Evolutionary conservation across 305 asterid species (phyloP).

Genomic region (Vinca major): DNA sequence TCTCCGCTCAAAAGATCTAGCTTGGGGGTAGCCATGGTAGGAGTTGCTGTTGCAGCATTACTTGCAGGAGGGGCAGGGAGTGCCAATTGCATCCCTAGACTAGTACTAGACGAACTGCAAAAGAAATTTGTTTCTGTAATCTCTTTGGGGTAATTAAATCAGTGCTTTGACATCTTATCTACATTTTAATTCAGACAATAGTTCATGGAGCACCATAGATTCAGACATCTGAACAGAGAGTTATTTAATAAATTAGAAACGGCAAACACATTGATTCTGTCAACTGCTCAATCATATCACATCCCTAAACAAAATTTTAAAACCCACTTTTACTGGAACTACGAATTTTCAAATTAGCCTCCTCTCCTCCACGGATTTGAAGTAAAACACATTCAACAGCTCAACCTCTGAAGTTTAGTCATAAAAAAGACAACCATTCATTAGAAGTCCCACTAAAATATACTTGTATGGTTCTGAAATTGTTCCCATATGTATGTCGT

Average conservation of each 20-base stretch:
- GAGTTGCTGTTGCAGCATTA: constrained; percentile 43
- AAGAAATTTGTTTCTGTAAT: not conserved
- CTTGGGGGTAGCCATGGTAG: constrained; percentile 43
- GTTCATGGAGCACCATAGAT: not conserved
- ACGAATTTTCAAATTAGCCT: not conserved
- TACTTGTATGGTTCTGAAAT: too few species aligned
- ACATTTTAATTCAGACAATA: not conserved
- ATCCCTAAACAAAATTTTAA: not conserved
- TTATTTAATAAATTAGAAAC: not conserved
- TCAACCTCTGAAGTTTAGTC: not conserved
- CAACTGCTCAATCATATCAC: not conserved
- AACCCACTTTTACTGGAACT: not conserved
- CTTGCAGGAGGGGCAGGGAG: constrained; percentile 52
- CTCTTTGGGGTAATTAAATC: constrained; percentile 3
- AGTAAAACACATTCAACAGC: not conserved
- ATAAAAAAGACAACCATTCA: not conserved
- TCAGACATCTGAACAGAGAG: constrained; percentile 3
- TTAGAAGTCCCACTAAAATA: not conserved
- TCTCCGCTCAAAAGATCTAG: constrained; percentile 97
- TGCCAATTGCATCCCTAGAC: constrained; percentile 43
- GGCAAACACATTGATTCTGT: not conserved
- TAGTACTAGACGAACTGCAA: constrained; percentile 56
- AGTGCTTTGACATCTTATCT: not conserved
- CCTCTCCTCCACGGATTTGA: not conserved
- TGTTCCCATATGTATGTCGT: not conserved